These are phyloP conservation scores for Talaromyces thailandensis DNA, from an alignment of 495 filamentous ascomycete genomes.

Conservation along the genomic window DNA sequence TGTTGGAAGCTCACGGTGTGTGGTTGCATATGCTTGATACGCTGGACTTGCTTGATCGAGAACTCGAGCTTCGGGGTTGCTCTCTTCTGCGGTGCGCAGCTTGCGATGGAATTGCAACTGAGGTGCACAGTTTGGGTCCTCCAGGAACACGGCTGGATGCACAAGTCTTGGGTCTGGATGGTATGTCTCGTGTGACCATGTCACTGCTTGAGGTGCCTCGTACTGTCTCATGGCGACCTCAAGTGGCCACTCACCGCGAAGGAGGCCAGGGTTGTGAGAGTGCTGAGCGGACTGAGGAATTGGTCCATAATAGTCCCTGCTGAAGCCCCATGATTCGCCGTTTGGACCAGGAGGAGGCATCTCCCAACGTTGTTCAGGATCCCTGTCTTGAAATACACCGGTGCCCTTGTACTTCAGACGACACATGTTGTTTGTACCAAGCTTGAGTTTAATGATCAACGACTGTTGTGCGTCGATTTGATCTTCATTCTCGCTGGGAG, in stretches of 20 bases:
- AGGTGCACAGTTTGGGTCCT: not conserved
- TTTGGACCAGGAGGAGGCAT: constrained; percentile 1
- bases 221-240: constrained; percentile 6
- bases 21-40: not conserved
- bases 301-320: constrained; percentile 5
- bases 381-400: constrained; percentile 2
- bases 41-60: not conserved
- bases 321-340: constrained; percentile 1
- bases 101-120: constrained; percentile 6
- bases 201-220: constrained; percentile 2
- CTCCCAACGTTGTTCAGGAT: constrained; percentile 5
- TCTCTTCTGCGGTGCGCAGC: not conserved
- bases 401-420: constrained; percentile 3
- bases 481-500: not conserved
- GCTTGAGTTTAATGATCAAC: constrained; percentile 3
- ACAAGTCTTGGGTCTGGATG: constrained; percentile 5
- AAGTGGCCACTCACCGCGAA: constrained; percentile 3
- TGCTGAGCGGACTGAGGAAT: not conserved
- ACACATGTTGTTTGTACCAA: not conserved
- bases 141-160: not conserved
- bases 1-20: constrained; percentile 4
- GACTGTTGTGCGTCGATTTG: not conserved
- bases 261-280: constrained; percentile 3
- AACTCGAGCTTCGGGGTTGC: not conserved
- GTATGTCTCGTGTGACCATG: constrained; percentile 5